Percentiles rank a stretch among this genome's conserved stretches.
These are phyloP conservation scores for Penicillium lividum DNA, from an alignment of 495 filamentous ascomycete species.

Conservation along the genomic window DNA sequence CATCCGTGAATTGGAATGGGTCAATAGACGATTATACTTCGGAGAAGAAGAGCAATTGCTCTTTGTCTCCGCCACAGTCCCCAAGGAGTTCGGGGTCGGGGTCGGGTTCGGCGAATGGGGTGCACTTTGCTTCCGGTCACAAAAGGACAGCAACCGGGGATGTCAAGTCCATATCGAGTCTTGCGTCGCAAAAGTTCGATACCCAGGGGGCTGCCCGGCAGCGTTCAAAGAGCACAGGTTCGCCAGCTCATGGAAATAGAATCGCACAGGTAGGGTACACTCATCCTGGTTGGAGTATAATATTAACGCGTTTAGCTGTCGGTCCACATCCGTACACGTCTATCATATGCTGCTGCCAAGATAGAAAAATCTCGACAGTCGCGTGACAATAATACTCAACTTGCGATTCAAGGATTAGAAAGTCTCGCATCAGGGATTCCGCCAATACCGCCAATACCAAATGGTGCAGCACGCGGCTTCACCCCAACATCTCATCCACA, in stretches of 20 bases:
- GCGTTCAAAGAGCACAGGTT: conserved; percentile 71
- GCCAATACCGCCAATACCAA: conserved; percentile 9
- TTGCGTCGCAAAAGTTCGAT: conserved; percentile 33
- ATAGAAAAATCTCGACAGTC: conserved; percentile 83
- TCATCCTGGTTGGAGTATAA: conserved; percentile 20
- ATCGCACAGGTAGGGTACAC: conserved; percentile 68
- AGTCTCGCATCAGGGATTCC: conserved; percentile 20
- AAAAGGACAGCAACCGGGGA: conserved; percentile 69
- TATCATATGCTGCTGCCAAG: conserved; percentile 89
- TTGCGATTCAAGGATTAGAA: conserved; percentile 68
- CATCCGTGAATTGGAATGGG: conserved; percentile 11
- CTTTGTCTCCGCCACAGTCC: conserved; percentile 13
- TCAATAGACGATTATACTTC: conserved; percentile 13
- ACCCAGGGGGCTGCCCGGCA: conserved; percentile 27
- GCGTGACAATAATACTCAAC: conserved; percentile 60
- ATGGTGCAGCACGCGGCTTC: conserved; percentile 11
- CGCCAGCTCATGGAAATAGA: conserved; percentile 59
- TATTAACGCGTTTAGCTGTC: conserved; percentile 58
- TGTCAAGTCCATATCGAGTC: conserved; percentile 53
- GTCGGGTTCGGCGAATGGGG: conserved; percentile 15
- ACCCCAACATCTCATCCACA: conserved; percentile 16
- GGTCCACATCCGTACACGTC: conserved; percentile 70
- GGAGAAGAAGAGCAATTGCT: conserved; percentile 16
- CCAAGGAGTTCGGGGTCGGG: conserved; percentile 9
- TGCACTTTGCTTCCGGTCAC: conserved; percentile 30